These are phyloP conservation scores for Candida awuae DNA, from an alignment of 805 yeast genomes.

Conservation along the genomic window DNA sequence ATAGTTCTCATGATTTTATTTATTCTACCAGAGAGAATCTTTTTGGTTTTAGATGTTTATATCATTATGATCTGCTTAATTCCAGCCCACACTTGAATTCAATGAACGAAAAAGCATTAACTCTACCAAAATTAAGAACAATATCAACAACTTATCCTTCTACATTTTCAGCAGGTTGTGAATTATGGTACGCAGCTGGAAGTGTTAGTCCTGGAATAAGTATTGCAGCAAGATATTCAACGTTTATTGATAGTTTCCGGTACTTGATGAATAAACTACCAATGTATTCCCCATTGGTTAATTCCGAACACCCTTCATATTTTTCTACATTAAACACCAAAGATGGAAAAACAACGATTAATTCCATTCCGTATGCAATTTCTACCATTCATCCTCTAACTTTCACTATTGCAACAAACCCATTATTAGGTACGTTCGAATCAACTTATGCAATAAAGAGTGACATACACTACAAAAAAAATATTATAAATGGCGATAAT, in stretches of 20 bases:
- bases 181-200: slow-evolving; percentile 77
- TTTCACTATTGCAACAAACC: slow-evolving; percentile 79
- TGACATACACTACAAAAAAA: slow-evolving; percentile 42
- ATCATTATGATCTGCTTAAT: slow-evolving; percentile 43
- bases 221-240: slow-evolving; percentile 74
- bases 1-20: slow-evolving; percentile 61
- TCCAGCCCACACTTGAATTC: not conserved
- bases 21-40: slow-evolving; percentile 80
- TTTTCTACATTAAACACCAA: not conserved
- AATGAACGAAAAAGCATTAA: not conserved
- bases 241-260: slow-evolving; percentile 35
- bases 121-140: slow-evolving; percentile 6
- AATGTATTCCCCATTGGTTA: not conserved
- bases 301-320: slow-evolving; percentile 1
- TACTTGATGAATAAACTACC: slow-evolving; percentile 7
- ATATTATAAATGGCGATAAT: not conserved
- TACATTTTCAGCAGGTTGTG: slow-evolving; percentile 71
- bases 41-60: slow-evolving; percentile 71
- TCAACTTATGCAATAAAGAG: slow-evolving; percentile 84
- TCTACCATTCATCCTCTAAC: slow-evolving; percentile 55
- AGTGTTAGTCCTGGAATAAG: slow-evolving; percentile 88
- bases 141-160: slow-evolving; percentile 17
- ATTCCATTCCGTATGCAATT: slow-evolving; percentile 9
- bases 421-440: slow-evolving; percentile 81
- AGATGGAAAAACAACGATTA: not conserved